Conservation (phyloP, 2,329 filamentous ascomycete species). For the Fusarium gaditjirri region DNA sequence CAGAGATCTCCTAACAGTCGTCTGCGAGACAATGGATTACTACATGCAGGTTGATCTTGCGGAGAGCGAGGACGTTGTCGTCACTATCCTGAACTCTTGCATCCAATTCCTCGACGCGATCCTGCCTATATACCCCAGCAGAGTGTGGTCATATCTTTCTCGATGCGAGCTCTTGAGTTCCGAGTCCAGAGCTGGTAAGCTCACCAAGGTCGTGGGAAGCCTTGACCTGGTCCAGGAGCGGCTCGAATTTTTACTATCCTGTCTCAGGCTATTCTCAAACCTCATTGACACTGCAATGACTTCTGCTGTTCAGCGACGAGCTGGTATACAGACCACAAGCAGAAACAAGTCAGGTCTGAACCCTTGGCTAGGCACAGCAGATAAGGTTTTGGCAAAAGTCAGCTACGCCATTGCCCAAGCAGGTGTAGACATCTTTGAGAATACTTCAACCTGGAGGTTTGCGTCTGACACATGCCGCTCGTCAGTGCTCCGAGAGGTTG, state of each 20-base stretch:
- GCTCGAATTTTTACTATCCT: constrained; percentile 80
- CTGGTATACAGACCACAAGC: constrained; percentile 59
- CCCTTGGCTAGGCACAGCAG: constrained; percentile 77
- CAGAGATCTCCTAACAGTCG: constrained; percentile 80
- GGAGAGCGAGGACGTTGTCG: constrained; percentile 69
- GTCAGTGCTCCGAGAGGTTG: constrained; percentile 74
- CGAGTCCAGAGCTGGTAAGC: constrained; percentile 78
- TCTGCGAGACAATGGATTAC: constrained; percentile 86
- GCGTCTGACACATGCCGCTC: constrained; percentile 73
- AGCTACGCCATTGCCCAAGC: constrained; percentile 78
- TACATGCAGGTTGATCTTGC: constrained; percentile 67
- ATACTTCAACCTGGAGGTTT: constrained; percentile 87
- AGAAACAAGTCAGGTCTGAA: constrained; percentile 61
- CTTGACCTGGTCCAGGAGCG: constrained; percentile 81
- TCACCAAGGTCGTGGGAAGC: constrained; percentile 82
- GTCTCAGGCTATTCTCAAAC: constrained; percentile 77
- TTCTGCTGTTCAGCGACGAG: constrained; percentile 74
- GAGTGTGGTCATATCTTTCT: constrained; percentile 90
- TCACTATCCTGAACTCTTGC: constrained; percentile 76
- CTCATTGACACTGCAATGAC: constrained; percentile 80
- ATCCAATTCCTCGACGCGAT: constrained; percentile 82
- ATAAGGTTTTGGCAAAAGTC: constrained; percentile 79
- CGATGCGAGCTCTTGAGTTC: constrained; percentile 83
- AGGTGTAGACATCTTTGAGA: constrained; percentile 86
- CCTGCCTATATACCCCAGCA: constrained; percentile 77